phyloP scores from a whole-genome alignment of 2,329 filamentous ascomycete genomes.

The Elsinoe necatrix region DNA sequence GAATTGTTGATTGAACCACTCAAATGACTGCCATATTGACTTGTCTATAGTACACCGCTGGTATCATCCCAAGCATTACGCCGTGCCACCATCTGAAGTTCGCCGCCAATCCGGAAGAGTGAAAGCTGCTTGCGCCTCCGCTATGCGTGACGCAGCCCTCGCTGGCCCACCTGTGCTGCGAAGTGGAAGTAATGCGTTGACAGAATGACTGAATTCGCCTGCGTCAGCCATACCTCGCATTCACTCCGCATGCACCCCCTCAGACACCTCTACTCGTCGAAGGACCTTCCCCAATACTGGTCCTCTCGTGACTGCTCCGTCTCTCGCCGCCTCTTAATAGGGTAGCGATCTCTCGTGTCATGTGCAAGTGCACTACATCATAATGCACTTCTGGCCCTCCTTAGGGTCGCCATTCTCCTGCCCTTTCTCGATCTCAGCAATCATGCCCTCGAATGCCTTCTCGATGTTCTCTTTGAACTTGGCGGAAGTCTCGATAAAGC shows the following conservation, averaged over 20 bases:
- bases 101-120: neutral
- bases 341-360: neutral
- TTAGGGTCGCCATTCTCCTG: constrained; percentile 83
- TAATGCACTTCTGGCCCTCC: constrained; percentile 66
- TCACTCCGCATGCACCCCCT: neutral
- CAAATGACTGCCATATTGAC: neutral
- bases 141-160: constrained; percentile 5
- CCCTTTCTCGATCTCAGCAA: constrained; percentile 82
- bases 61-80: constrained; percentile 1
- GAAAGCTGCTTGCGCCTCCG: neutral
- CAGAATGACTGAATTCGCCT: neutral
- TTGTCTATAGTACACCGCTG: constrained; percentile 1
- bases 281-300: too few relatives aligned
- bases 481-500: constrained; percentile 90
- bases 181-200: neutral
- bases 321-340: neutral
- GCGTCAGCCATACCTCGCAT: neutral
- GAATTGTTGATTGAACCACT: neutral
- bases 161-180: neutral
- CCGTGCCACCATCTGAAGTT: neutral
- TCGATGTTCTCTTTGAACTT: constrained; percentile 89
- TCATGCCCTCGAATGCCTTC: constrained; percentile 88
- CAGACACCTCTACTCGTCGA: too few relatives aligned
- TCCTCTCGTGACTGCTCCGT: neutral
- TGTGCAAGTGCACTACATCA: constrained; percentile 57